These are phyloP conservation scores for Tricholoma matsutake DNA, from an alignment of 768 basidiomycete genomes.

Conservation along the genomic window DNA sequence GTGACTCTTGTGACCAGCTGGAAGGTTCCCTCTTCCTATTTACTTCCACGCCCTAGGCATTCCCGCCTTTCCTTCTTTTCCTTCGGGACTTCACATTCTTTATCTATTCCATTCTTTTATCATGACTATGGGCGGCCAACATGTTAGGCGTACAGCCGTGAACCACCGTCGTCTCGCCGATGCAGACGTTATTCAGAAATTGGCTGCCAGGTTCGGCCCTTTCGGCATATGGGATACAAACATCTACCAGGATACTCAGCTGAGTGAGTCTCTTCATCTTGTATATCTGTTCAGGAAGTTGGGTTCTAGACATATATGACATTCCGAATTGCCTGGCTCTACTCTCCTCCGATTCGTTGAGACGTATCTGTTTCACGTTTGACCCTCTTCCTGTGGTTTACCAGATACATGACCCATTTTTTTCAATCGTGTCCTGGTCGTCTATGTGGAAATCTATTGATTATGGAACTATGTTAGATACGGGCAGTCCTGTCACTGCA, in stretches of 20 bases:
- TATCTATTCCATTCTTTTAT: constrained; percentile 16
- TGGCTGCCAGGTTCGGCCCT: constrained; percentile 18
- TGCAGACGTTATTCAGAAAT: constrained; percentile 9
- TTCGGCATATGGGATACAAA: constrained; percentile 8
- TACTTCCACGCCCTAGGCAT: neutral
- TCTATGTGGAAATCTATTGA: neutral
- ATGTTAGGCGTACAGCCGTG: constrained; percentile 13
- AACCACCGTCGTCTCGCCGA: constrained; percentile 17
- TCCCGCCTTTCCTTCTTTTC: constrained; percentile 1
- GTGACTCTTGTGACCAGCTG: too few relatives aligned
- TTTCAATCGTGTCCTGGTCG: neutral
- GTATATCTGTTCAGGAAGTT: neutral
- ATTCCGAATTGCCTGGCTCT: neutral
- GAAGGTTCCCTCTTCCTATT: neutral
- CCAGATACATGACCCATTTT: neutral
- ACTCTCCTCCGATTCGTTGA: too few relatives aligned
- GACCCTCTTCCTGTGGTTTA: neutral
- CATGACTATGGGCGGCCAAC: constrained; percentile 13
- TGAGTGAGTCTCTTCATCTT: neutral
- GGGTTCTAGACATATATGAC: neutral
- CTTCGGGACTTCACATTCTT: constrained; percentile 21
- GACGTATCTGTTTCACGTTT: neutral
- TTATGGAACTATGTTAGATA: neutral
- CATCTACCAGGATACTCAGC: neutral
- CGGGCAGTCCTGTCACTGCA: neutral